phyloP scores from a whole-genome alignment of 2,329 filamentous ascomycete species.

The Paracoccidioides lutzii region DNA sequence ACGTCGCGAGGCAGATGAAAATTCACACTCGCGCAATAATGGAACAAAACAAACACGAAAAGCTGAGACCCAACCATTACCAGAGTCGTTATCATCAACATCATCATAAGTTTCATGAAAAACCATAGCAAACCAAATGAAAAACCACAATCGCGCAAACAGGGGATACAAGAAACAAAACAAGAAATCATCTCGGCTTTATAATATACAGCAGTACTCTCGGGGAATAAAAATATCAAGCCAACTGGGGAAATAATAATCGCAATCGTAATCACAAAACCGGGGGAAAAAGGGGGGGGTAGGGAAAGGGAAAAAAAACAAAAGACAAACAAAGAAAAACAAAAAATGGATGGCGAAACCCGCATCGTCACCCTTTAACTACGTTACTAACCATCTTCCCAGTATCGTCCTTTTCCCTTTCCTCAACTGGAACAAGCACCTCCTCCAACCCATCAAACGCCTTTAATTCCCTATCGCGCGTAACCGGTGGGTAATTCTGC shows the following conservation, averaged over 20 bases:
- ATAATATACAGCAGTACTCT: too few species aligned
- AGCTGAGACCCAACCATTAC: too few species aligned
- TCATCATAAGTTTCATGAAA: too few species aligned
- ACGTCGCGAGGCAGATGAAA: too few species aligned
- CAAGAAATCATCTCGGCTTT: too few species aligned
- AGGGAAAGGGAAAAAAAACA: not conserved
- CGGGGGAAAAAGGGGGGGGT: not conserved
- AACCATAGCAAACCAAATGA: too few species aligned
- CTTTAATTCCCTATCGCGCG: slow-evolving; percentile 41
- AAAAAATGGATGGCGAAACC: not conserved
- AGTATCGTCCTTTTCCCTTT: not conserved
- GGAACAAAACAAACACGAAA: too few species aligned
- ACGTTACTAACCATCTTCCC: slow-evolving; percentile 2
- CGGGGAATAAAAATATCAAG: too few species aligned
- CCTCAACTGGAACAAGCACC: slow-evolving; percentile 3
- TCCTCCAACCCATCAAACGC: slow-evolving; percentile 16
- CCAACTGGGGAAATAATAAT: not conserved
- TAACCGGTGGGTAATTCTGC: slow-evolving; percentile 40
- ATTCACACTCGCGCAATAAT: too few species aligned
- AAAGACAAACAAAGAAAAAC: not conserved
- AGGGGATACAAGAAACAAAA: too few species aligned
- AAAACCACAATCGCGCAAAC: too few species aligned
- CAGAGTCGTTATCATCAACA: too few species aligned
- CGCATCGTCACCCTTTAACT: slow-evolving; percentile 1
- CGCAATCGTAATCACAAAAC: not conserved